Conservation (phyloP, 2,329 filamentous ascomycete species). For the Fusarium nanum region DNA sequence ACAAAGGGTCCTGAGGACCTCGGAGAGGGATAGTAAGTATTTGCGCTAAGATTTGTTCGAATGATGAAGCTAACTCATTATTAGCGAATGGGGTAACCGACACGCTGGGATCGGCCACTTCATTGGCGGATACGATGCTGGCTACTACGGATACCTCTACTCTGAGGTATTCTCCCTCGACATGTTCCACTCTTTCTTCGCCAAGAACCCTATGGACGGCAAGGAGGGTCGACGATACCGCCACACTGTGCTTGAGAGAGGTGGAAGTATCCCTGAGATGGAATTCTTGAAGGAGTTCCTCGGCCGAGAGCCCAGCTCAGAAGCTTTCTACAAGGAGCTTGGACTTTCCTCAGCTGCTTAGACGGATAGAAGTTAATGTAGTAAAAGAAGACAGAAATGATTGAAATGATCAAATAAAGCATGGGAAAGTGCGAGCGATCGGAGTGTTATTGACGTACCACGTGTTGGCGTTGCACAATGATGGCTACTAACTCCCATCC, state of each 20-base stretch:
- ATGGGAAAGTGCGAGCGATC: not conserved
- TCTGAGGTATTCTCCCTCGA: constrained; percentile 85
- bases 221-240: constrained; percentile 80
- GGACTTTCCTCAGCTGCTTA: constrained; percentile 56
- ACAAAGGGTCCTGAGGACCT: constrained; percentile 78
- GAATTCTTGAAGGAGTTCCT: constrained; percentile 81
- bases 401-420: not conserved
- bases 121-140: constrained; percentile 86
- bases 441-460: constrained; percentile 6
- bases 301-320: constrained; percentile 78
- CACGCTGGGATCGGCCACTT: constrained; percentile 85
- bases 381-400: constrained; percentile 14
- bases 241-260: constrained; percentile 81
- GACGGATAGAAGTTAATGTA: not conserved
- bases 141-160: constrained; percentile 81
- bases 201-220: constrained; percentile 80
- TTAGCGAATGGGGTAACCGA: constrained; percentile 77
- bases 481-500: not conserved
- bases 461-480: constrained; percentile 6
- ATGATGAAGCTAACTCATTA: constrained; percentile 44
- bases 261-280: constrained; percentile 85
- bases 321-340: constrained; percentile 84
- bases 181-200: constrained; percentile 87
- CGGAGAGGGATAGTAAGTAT: constrained; percentile 65
- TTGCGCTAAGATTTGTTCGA: not conserved